Evolutionary conservation across 2,329 filamentous ascomycete genomes (phyloP).

Genomic region (Hypomyces rosellus): DNA sequence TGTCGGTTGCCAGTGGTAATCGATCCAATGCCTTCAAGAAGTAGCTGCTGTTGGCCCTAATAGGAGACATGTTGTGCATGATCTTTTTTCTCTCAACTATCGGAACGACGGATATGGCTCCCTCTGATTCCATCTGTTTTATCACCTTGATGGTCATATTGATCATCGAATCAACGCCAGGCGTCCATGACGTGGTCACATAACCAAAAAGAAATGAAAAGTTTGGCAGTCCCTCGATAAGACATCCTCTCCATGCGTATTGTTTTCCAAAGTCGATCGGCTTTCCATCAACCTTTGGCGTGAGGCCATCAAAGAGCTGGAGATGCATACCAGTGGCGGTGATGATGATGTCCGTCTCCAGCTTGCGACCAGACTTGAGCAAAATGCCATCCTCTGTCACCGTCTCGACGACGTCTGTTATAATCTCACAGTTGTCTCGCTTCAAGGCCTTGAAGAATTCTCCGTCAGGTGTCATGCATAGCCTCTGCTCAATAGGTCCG

Average conservation of each 20-base stretch:
- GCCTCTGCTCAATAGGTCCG: slow-evolving; percentile 65
- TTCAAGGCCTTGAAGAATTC: slow-evolving; percentile 50
- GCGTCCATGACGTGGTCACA: slow-evolving; percentile 60
- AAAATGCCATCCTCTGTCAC: slow-evolving; percentile 43
- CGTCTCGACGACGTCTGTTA: slow-evolving; percentile 47
- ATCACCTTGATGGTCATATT: slow-evolving; percentile 44
- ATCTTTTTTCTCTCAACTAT: slow-evolving; percentile 23
- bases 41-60: slow-evolving; percentile 28
- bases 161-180: slow-evolving; percentile 51
- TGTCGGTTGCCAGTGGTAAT: slow-evolving; percentile 30
- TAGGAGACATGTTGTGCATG: slow-evolving; percentile 20
- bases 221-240: slow-evolving; percentile 64
- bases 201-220: slow-evolving; percentile 57
- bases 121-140: slow-evolving; percentile 44
- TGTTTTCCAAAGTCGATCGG: slow-evolving; percentile 41
- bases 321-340: slow-evolving; percentile 63
- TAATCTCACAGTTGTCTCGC: slow-evolving; percentile 37
- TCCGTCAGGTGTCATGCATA: slow-evolving; percentile 58
- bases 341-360: slow-evolving; percentile 61
- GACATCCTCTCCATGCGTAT: slow-evolving; percentile 57
- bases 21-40: slow-evolving; percentile 29
- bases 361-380: slow-evolving; percentile 39
- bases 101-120: slow-evolving; percentile 41
- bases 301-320: slow-evolving; percentile 47
- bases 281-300: slow-evolving; percentile 48